Percentiles rank a stretch among this genome's conserved stretches.
These are phyloP conservation scores for Apophysomyces elegans DNA, from an alignment of 371 early-diverging fungal genomes.

Conservation along the genomic window DNA sequence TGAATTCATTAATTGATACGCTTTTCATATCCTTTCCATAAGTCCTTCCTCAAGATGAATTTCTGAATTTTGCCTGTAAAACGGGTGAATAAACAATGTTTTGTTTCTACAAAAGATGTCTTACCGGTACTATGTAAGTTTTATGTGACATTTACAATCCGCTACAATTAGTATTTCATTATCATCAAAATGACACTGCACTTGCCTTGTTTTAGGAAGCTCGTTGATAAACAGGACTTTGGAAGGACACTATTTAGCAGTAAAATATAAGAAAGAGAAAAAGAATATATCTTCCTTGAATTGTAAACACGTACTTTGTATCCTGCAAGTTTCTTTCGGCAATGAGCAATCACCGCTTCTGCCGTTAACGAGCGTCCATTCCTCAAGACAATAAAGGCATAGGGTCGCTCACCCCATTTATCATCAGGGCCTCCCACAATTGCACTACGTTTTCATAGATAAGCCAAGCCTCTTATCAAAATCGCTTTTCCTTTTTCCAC, in stretches of 20 bases:
- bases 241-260: conserved; percentile 31
- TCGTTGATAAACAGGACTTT: conserved; percentile 30
- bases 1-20: conserved; percentile 22
- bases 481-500: background rate
- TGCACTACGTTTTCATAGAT: conserved; percentile 32
- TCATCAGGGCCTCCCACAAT: conserved; percentile 66
- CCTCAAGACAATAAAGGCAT: conserved; percentile 65
- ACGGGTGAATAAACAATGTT: background rate
- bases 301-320: conserved; percentile 35
- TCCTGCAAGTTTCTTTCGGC: conserved; percentile 55
- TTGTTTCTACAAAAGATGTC: background rate
- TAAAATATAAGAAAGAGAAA: background rate
- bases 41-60: conserved; percentile 23
- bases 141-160: background rate
- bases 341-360: conserved; percentile 45
- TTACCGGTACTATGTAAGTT: conserved; percentile 31
- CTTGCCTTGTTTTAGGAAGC: conserved; percentile 45
- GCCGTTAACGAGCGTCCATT: conserved; percentile 33
- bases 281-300: background rate
- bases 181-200: background rate
- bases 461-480: no score
- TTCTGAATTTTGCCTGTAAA: conserved; percentile 44
- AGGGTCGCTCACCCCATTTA: conserved; percentile 77
- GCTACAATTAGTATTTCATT: background rate
- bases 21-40: conserved; percentile 31